Base-by-base conservation (phyloP, 1,284 basidiomycete species). In the Cryptococcus sp. region DNA sequence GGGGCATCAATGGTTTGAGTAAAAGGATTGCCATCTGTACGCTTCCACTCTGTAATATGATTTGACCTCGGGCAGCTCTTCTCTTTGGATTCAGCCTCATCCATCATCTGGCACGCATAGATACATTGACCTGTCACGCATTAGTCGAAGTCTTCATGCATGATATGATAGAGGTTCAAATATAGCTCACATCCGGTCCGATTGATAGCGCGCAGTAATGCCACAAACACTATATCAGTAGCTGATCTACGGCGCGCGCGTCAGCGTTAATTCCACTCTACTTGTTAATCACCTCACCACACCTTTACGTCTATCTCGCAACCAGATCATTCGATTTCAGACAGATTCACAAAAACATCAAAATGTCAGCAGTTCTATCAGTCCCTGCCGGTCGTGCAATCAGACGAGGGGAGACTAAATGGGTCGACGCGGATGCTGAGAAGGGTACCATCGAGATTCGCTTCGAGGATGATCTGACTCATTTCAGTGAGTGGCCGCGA, bases 341-440 rank as follows among this genome's bases (percentile, higher is more conserved):
- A 22, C 8, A n/a, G n/a, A 37, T 19, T 39, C n/a, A 10, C 3
- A 46, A 15, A 17, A 23, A 46, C 52, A 38, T 38, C 45, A 54
- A 45, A 19, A 72, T 74, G 72, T 52, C 71, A 43, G 46, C 65
- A 11, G 57, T 73, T 45, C 56, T 75, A 54, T 67, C 66, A 17
- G 61, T 76, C 47, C 73, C 73, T 50, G 77, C 77, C 1, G 77
- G 77, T 25, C 63, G 51, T 71, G 67, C 17, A 39, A 64, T 51
- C 64, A 76, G 55, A 53, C 15, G 64, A 65, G 22, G 61, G 65
- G 25, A 61, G 61, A 34, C 29, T 29, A 76, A 77, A 55, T 77
- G 73, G 69, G 72, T 79, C 20, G 77, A 79, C 61, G 68, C 77
- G 6, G 59, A 66, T 46, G 70, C 76, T 52, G 72, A 73, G 23